Percentiles rank a stretch among this genome's conserved stretches.
Evolutionary conservation across 2,329 filamentous ascomycete species (phyloP).

Genomic region (Hymenotorrendiella dingleyae): DNA sequence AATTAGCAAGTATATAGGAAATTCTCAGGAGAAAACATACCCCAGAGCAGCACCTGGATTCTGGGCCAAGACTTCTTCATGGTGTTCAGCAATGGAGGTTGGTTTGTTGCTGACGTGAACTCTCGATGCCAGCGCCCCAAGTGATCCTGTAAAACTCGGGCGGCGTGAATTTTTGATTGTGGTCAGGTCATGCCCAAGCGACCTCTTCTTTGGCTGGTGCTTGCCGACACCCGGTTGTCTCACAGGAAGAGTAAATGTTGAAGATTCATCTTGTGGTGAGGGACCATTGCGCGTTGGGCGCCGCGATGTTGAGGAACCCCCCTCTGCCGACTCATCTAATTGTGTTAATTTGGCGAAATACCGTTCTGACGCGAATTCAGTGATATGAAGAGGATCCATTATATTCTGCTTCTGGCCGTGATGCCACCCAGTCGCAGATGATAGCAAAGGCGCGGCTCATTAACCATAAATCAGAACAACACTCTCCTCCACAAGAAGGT

Average conservation of each 20-base stretch:
- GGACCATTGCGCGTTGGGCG: constrained; percentile 5
- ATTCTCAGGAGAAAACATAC: constrained; percentile 14
- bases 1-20: constrained; percentile 8
- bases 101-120: constrained; percentile 25
- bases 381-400: constrained; percentile 59
- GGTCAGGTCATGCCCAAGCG: constrained; percentile 29
- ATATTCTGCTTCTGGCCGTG: constrained; percentile 24
- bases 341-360: constrained; percentile 58
- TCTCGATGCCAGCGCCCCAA: constrained; percentile 29
- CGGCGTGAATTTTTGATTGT: constrained; percentile 26
- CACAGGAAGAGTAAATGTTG: constrained; percentile 28
- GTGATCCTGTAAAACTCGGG: constrained; percentile 28
- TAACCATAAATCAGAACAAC: constrained; percentile 26
- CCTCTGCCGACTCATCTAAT: constrained; percentile 36
- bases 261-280: constrained; percentile 10
- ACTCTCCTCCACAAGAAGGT: constrained; percentile 18
- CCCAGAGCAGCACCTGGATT: constrained; percentile 17
- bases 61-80: constrained; percentile 22
- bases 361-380: constrained; percentile 60
- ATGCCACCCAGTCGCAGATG: constrained; percentile 28
- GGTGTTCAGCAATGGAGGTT: constrained; percentile 25
- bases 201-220: constrained; percentile 30
- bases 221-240: constrained; percentile 22
- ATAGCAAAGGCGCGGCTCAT: constrained; percentile 16
- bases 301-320: constrained; percentile 27